Base-by-base conservation (phyloP, 2,329 filamentous ascomycete genomes). In the Aspergillus sojae region DNA sequence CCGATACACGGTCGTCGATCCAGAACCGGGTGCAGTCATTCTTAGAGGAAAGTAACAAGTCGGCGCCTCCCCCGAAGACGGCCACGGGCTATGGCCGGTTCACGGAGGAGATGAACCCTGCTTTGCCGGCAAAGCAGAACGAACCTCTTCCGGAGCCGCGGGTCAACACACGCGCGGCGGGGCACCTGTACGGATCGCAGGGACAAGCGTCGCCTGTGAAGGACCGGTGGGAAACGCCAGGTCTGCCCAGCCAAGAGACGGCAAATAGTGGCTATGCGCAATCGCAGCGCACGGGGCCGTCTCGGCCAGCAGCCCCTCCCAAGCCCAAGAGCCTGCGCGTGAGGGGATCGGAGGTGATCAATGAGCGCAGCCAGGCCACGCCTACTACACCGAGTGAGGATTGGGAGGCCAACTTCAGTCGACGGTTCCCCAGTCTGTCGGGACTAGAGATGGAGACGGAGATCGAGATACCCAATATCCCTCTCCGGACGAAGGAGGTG, bases 71-170 rank as follows among this genome's bases (percentile, higher is more conserved):
- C 0, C 79, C 81, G 16, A 88, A 89, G 68, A 97, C 93, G 0
- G 94, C 94, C 0, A 89, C 94, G 67, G 94, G 94, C 0, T 98
- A 98, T 75, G 95, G 95, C 9, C 89, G 89, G 64, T 97, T 91
- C 76, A 93, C 94, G 23, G 91, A 89, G 66, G 66, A 65, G 21
- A 58, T 64, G 48, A 68, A 71, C 55, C 65, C 72, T 66, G 73
- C 75, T 75, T 77, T 78, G 71, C 77, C 77, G 73, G 77, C 76
- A 69, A 79, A 79, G 73, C 72, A 73, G 63, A 70, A 70, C 53
- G 74, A 78, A 43, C 60, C 65, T 12, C 65, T 64, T 21, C 52
- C 68, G 21, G 67, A 66, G 12, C 60, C 70, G 36, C 61, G 71
- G 46, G 63, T 71, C 43, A 67, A 67, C 21, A 72, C 72, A 21